Conservation (phyloP, 2,329 filamentous ascomycete genomes). For the Ophidiomyces ophidiicola region DNA sequence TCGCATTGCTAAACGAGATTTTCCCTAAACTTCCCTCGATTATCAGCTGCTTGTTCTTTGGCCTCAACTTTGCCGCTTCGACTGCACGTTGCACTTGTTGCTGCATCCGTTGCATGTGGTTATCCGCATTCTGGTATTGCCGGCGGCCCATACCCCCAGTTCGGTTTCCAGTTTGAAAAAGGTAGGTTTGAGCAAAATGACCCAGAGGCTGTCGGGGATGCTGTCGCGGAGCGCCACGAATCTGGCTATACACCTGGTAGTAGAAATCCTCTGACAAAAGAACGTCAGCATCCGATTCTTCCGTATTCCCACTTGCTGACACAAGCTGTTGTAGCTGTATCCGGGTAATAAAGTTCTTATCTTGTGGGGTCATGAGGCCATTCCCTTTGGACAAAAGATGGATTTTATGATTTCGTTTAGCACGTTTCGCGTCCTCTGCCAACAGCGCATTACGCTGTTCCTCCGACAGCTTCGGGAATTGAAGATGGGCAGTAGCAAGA, state of each 20-base stretch:
- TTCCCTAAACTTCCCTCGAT: conserved; percentile 94
- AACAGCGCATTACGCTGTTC: conserved; percentile 74
- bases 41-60: conserved; percentile 93
- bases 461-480: conserved; percentile 65
- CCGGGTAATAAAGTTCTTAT: conserved; percentile 98
- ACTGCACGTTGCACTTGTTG: conserved; percentile 96
- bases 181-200: conserved; percentile 94
- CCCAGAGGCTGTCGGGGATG: conserved; percentile 86
- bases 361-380: conserved; percentile 94
- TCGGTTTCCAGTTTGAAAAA: conserved; percentile 85
- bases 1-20: conserved; percentile 97
- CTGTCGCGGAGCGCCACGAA: conserved; percentile 76
- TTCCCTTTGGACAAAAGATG: conserved; percentile 87
- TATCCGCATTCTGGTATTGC: conserved; percentile 74
- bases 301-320: conserved; percentile 75
- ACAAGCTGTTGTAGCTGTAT: conserved; percentile 96
- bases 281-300: conserved; percentile 66
- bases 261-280: conserved; percentile 90
- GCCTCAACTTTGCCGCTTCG: conserved; percentile 91
- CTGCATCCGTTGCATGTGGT: conserved; percentile 98
- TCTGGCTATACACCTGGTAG: conserved; percentile 93
- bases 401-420: conserved; percentile 97
- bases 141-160: conserved; percentile 58
- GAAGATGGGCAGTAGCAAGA: conserved; percentile 57
- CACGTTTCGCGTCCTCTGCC: conserved; percentile 82